Percentiles rank a stretch among this genome's conserved stretches.
Evolutionary conservation across 2,329 filamentous ascomycete genomes (phyloP).

Genomic region (Cytospora mali): DNA sequence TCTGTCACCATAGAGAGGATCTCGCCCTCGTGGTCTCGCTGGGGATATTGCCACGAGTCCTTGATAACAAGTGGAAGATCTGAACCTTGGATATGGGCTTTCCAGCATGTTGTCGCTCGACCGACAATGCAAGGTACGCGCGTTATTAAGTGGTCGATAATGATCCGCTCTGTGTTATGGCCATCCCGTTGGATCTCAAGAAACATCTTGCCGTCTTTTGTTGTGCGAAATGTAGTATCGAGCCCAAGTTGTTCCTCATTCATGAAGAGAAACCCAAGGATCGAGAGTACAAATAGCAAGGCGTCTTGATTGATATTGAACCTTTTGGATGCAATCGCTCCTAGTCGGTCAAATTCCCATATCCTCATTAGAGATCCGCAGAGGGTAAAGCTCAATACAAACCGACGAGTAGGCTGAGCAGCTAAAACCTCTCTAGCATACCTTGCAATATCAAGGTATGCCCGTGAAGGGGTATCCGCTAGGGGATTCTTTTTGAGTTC

Average conservation of each 20-base stretch:
- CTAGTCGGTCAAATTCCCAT: constrained; percentile 51
- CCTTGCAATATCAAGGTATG: constrained; percentile 43
- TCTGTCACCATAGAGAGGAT: constrained; percentile 39
- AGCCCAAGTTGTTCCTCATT: constrained; percentile 45
- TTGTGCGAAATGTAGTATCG: constrained; percentile 46
- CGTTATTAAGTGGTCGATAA: constrained; percentile 43
- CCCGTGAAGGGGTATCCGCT: constrained; percentile 39
- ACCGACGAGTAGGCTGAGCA: constrained; percentile 41
- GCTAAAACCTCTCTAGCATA: constrained; percentile 47
- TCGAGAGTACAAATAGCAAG: constrained; percentile 39
- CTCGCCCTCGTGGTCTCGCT: constrained; percentile 40
- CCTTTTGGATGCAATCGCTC: constrained; percentile 46
- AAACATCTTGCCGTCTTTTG: constrained; percentile 37
- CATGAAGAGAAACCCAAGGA: constrained; percentile 48
- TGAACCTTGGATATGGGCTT: constrained; percentile 39
- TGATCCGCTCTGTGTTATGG: constrained; percentile 42
- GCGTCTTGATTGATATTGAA: constrained; percentile 52
- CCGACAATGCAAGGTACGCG: constrained; percentile 40
- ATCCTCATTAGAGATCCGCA: constrained; percentile 45
- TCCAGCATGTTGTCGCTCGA: constrained; percentile 45
- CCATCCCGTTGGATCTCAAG: constrained; percentile 45
- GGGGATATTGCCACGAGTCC: no score
- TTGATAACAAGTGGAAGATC: constrained; percentile 38
- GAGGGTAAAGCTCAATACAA: constrained; percentile 46
- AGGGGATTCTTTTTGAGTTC: constrained; percentile 47